Base-by-base conservation (phyloP, 2,329 filamentous ascomycete species). In the Aspergillus aculeatinus region DNA sequence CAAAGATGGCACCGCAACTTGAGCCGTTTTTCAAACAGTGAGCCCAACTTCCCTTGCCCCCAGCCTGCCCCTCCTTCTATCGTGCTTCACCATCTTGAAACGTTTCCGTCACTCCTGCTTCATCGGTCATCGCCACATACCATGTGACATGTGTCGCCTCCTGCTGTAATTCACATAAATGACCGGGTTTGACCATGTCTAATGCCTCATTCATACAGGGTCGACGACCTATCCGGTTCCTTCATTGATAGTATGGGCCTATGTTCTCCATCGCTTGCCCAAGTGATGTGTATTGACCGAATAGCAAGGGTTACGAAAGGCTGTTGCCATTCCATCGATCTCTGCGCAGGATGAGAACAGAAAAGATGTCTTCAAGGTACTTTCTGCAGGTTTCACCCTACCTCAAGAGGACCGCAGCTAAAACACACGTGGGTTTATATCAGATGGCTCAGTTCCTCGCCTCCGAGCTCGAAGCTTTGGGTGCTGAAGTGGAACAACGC, bases 281-380 rank as follows among this genome's bases (percentile, higher is more conserved):
- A 44, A 21, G 11, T 25, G n/a, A 59, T 42, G 25, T 19, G 44
- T 56, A 63, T 55, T 60, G 49, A 65, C 48, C 60, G 11, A 47
- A 27, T 14, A 23, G 25, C 48, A 64, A 81, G 80, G 80, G 69
- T 87, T 99, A 62, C 86, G 91, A 73, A 87, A 93, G 78, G 95
- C 95, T 57, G 95, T 99, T 61, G 94, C 93, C 55, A 99, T 99
- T 71, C 95, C 95, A 21, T 99, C 95, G 64, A 85, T 99, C 75
- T 98, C 94, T 35, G 91, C 94, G 51, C 93, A 97, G 64, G 92
- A 95, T 73, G 89, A 89, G 68, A 89, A 91, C 72, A 88, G 95
- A 61, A 88, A 88, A 58, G 93, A 99, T 83, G 95, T 99, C 64
- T 87, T 99, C 72, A 91, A 89, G 77, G 85, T 85, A 74, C 59